Percentiles rank a stretch among this genome's conserved stretches.
phyloP scores from a whole-genome alignment of 1,284 basidiomycete genomes.

The Pseudozyma sp. region DNA sequence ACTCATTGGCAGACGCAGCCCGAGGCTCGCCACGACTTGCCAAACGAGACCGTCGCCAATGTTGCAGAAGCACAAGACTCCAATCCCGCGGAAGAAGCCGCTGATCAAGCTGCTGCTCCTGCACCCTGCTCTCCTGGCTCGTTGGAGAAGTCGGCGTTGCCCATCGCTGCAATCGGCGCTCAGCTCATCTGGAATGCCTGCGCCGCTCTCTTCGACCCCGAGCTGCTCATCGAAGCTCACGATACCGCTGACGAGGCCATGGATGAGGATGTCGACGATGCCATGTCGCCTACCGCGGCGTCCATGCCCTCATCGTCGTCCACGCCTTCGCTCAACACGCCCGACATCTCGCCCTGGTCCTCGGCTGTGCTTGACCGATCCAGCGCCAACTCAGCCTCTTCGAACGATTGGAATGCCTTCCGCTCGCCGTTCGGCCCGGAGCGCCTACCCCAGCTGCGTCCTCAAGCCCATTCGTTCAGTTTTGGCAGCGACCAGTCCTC shows the following conservation, averaged over 20 bases:
- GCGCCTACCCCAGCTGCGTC: conserved; percentile 29
- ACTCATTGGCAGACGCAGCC: conserved; percentile 18
- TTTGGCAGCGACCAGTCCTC: conserved; percentile 38
- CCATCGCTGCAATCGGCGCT: conserved; percentile 61
- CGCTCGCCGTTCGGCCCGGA: conserved; percentile 50
- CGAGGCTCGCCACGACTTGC: conserved; percentile 10
- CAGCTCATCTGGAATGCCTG: conserved; percentile 65
- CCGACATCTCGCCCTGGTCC: conserved; percentile 43
- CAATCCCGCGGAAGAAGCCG: conserved; percentile 5
- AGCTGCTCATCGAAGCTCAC: conserved; percentile 34
- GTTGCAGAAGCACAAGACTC: conserved; percentile 5
- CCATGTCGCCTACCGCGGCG: conserved; percentile 31
- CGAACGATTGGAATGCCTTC: conserved; percentile 48
- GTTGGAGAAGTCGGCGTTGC: conserved; percentile 59
- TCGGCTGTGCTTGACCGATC: conserved; percentile 33
- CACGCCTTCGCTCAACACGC: conserved; percentile 43
- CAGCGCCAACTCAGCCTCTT: conserved; percentile 9
- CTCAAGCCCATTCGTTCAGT: conserved; percentile 40
- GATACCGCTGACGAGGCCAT: conserved; percentile 35
- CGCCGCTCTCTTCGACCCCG: conserved; percentile 53
- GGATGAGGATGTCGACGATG: conserved; percentile 34
- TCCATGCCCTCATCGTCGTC: conserved; percentile 45
- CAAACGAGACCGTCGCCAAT: background rate
- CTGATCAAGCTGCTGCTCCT: conserved; percentile 30
- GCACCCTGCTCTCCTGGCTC: conserved; percentile 59